Percentiles rank a stretch among this genome's conserved stretches.
phyloP scores from a whole-genome alignment of 345 rosid genomes.

The Brassica juncea region DNA sequence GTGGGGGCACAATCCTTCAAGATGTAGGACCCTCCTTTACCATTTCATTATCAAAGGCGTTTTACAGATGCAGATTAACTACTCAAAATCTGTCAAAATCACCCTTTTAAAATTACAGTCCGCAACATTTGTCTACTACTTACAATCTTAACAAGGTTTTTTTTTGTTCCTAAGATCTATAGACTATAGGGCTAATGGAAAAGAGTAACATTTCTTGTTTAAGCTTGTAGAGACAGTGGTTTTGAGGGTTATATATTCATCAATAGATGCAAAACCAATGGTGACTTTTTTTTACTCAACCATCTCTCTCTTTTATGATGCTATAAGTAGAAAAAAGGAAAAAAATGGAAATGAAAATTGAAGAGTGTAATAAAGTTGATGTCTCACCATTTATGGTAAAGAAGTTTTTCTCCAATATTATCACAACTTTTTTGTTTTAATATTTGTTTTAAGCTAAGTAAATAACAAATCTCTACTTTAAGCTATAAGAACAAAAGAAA shows the following conservation, averaged over 20 bases:
- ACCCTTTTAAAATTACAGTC: neutral
- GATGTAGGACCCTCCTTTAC: constrained; percentile 28
- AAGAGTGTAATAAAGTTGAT: neutral
- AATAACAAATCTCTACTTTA: neutral
- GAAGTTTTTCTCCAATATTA: neutral
- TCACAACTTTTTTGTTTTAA: neutral
- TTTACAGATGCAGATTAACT: constrained; percentile 5
- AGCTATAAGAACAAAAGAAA: neutral
- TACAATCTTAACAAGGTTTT: neutral
- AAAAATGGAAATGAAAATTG: neutral
- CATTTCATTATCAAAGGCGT: neutral
- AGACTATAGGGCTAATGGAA: constrained; percentile 1
- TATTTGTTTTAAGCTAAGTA: neutral
- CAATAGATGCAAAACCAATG: neutral
- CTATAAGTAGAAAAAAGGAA: neutral
- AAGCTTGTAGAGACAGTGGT: neutral
- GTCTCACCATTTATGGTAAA: constrained; percentile 13
- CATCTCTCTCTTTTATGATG: neutral
- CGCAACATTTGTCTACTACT: constrained; percentile 8
- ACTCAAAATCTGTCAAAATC: neutral
- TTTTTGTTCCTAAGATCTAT: constrained; percentile 4
- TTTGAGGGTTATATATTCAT: neutral
- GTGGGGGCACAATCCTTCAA: constrained; percentile 30
- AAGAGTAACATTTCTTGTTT: neutral
- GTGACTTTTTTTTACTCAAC: neutral